Conservation (phyloP, 2,329 filamentous ascomycete genomes). For the Zasmidium angulare region DNA sequence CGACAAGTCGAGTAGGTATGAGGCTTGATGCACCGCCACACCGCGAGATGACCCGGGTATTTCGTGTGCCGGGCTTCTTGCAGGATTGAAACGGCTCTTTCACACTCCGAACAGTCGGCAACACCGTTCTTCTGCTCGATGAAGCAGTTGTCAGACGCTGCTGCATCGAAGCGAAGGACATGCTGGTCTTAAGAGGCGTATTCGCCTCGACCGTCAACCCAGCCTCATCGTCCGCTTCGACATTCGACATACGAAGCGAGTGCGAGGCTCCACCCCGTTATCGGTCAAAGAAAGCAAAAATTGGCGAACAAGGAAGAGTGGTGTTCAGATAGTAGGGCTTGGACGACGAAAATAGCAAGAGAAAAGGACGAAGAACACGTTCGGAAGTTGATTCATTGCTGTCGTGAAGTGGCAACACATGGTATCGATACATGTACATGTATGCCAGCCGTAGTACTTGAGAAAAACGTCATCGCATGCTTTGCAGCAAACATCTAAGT, state of each 20-base stretch:
- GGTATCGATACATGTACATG: too few species aligned
- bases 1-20: background rate
- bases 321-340: too few species aligned
- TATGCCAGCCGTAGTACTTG: background rate
- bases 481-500: constrained; percentile 38
- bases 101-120: background rate
- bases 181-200: background rate
- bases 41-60: too few species aligned
- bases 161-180: background rate
- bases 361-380: too few species aligned
- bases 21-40: too few species aligned
- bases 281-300: background rate
- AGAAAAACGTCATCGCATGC: constrained; percentile 1
- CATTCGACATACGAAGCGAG: background rate
- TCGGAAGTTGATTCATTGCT: background rate
- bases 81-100: background rate
- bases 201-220: background rate
- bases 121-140: background rate
- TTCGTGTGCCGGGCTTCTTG: background rate
- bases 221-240: background rate
- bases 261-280: background rate
- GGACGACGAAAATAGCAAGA: too few species aligned
- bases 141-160: background rate
- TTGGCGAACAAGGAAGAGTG: too few species aligned
- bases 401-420: background rate